Conservation (phyloP, 2,329 filamentous ascomycete species). For the Penicillium sp. region DNA sequence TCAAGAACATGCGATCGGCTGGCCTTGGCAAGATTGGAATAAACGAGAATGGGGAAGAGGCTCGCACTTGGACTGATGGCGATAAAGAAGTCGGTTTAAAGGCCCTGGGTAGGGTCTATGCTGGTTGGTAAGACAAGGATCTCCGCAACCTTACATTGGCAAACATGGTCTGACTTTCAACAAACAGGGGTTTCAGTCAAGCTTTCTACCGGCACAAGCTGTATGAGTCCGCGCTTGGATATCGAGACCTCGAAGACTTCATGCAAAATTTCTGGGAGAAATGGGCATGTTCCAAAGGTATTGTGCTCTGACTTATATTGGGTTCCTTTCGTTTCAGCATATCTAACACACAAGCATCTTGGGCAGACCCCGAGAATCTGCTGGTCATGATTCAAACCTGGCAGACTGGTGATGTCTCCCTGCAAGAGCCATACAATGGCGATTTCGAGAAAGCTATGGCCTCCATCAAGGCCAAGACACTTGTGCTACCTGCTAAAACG, state of each 20-base stretch:
- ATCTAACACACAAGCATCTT: not conserved
- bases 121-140: conserved; percentile 56
- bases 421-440: conserved; percentile 66
- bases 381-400: conserved; percentile 74
- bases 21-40: conserved; percentile 51
- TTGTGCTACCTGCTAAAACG: conserved; percentile 69
- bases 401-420: conserved; percentile 70
- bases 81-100: conserved; percentile 61
- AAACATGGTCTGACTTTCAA: not conserved
- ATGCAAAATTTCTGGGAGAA: conserved; percentile 73
- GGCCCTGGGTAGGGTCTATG: conserved; percentile 72
- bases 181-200: conserved; percentile 68
- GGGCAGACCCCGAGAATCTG: conserved; percentile 67
- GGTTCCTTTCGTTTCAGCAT: not conserved
- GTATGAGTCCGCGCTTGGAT: conserved; percentile 65
- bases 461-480: conserved; percentile 67
- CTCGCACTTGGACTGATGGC: conserved; percentile 52
- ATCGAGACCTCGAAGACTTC: conserved; percentile 68
- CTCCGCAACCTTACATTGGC: not conserved
- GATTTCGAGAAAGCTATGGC: conserved; percentile 65
- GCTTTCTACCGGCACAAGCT: conserved; percentile 71
- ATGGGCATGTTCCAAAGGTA: conserved; percentile 68
- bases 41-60: conserved; percentile 36
- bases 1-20: conserved; percentile 53
- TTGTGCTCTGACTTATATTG: not conserved